These are phyloP conservation scores for Colletotrichum musae DNA, from an alignment of 2,329 filamentous ascomycete genomes.

Conservation along the genomic window DNA sequence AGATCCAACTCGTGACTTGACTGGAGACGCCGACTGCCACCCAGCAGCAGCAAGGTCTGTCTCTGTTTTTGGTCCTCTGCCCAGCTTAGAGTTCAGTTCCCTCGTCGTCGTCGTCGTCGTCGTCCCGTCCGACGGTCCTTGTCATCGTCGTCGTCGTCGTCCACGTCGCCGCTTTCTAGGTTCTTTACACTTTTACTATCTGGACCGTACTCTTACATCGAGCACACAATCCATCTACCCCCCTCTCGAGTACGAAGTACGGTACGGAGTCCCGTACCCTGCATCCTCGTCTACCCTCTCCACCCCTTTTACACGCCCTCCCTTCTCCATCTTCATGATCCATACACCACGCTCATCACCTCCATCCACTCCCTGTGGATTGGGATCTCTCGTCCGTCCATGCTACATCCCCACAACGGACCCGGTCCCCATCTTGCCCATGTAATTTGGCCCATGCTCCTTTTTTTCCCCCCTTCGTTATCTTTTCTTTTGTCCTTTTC, in stretches of 20 bases:
- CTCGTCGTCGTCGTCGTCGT: slow-evolving; percentile 34
- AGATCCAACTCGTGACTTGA: slow-evolving; percentile 27
- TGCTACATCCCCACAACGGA: slow-evolving; percentile 31
- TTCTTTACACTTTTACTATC: slow-evolving; percentile 35
- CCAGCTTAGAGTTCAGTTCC: slow-evolving; percentile 27
- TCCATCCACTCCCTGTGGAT: slow-evolving; percentile 34
- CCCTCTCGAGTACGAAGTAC: neutral
- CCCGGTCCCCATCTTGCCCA: slow-evolving; percentile 18
- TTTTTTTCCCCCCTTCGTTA: slow-evolving; percentile 16
- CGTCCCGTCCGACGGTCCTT: slow-evolving; percentile 30
- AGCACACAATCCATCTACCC: slow-evolving; percentile 13
- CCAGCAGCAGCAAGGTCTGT: slow-evolving; percentile 17
- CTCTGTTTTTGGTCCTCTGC: neutral
- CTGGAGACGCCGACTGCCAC: slow-evolving; percentile 25
- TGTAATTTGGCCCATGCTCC: slow-evolving; percentile 22
- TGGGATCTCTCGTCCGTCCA: slow-evolving; percentile 37
- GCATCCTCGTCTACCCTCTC: slow-evolving; percentile 13
- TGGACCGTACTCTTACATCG: slow-evolving; percentile 16
- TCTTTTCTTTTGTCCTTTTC: slow-evolving; percentile 3
- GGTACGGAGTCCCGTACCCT: slow-evolving; percentile 2
- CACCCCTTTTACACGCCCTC: slow-evolving; percentile 32
- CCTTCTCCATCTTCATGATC: slow-evolving; percentile 35
- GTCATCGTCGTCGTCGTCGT: slow-evolving; percentile 18
- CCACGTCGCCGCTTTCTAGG: slow-evolving; percentile 25
- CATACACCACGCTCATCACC: slow-evolving; percentile 29